Evolutionary conservation across 345 rosid genomes (phyloP).

Genomic region (Adansonia digitata): DNA sequence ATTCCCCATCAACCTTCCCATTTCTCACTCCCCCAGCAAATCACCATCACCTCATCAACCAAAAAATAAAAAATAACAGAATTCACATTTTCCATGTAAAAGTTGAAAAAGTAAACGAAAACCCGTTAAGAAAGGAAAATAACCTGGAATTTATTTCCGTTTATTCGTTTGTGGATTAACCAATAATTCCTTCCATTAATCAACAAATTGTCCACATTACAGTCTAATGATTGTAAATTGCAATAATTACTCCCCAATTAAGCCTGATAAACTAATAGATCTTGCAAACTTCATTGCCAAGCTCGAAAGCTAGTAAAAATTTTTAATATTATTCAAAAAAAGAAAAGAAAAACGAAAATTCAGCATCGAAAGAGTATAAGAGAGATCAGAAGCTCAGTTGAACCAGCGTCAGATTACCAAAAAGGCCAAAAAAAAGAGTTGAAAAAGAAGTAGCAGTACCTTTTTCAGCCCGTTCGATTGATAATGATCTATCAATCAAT

Average conservation of each 20-base stretch:
- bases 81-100: neutral
- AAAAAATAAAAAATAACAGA: neutral
- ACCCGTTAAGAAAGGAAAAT: neutral
- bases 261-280: neutral
- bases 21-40: conserved; percentile 8
- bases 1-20: conserved; percentile 8
- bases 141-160: neutral
- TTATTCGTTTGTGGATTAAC: neutral
- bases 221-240: neutral
- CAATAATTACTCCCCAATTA: neutral
- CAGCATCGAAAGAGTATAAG: neutral
- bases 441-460: neutral
- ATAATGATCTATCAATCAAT: neutral
- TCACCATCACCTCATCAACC: neutral
- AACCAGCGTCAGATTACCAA: neutral
- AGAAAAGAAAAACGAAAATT: neutral
- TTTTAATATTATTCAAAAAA: neutral
- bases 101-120: neutral
- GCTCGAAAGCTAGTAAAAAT: neutral
- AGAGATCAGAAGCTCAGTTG: neutral
- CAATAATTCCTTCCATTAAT: neutral
- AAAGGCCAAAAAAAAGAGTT: neutral
- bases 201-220: neutral
- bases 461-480: conserved; percentile 6
- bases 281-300: neutral